phyloP scores from a whole-genome alignment of 257 asterid genomes.

The Penstemon newberryi region DNA sequence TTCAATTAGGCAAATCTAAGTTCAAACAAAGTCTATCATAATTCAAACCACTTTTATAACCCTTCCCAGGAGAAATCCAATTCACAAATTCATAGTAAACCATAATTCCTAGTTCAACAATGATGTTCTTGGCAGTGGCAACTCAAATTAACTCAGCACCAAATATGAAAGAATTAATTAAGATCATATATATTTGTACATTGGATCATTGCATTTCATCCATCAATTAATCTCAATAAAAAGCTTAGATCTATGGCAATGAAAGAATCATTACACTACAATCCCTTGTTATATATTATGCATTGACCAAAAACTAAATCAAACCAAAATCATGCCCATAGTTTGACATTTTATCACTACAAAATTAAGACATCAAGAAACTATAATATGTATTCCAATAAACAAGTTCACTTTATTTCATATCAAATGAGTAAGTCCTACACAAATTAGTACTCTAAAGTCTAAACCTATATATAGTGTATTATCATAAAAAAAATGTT shows the following conservation, averaged over 20 bases:
- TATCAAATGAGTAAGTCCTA: no score
- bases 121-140: not conserved
- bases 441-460: no score
- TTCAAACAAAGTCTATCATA: not conserved
- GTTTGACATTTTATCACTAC: no score
- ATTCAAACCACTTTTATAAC: not conserved
- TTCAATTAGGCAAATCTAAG: not conserved
- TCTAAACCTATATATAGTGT: no score
- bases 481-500: no score
- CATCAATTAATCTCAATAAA: not conserved
- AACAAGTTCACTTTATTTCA: no score
- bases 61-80: not conserved
- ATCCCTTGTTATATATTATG: not conserved
- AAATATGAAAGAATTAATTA: constrained; percentile 29
- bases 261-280: not conserved
- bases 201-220: not conserved
- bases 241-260: not conserved
- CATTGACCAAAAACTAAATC: no score
- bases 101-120: constrained; percentile 19
- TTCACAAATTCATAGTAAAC: not conserved
- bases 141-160: not conserved
- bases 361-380: no score
- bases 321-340: no score
- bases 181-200: constrained; percentile 32
- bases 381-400: no score